A percentile compares a stretch with the other conserved stretches of the same genome.
Conservation (phyloP, 441 rosid genomes). For the Corymbia calophylla region DNA sequence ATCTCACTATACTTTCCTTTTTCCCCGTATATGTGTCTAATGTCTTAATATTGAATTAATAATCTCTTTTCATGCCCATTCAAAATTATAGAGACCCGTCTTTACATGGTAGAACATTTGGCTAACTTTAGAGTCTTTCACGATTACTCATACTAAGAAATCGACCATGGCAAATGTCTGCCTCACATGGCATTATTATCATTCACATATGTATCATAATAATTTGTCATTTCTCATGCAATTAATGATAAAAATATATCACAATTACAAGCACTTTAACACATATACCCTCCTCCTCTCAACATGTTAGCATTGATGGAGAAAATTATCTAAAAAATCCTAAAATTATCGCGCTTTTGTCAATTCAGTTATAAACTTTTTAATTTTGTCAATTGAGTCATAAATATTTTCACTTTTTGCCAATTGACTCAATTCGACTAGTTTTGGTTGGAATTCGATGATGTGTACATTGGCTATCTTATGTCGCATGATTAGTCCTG, state of each 20-base stretch:
- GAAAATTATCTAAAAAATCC: background rate
- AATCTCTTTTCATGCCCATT: too few relatives aligned
- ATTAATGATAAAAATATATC: too few relatives aligned
- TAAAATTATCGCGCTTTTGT: rapidly evolving
- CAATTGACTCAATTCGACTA: rapidly evolving
- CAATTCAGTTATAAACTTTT: too few relatives aligned
- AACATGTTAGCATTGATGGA: background rate
- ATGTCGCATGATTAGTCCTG: rapidly evolving
- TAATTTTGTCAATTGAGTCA: too few relatives aligned
- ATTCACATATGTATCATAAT: too few relatives aligned
- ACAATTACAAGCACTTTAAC: background rate
- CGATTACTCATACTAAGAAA: too few relatives aligned
- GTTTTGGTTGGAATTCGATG: background rate
- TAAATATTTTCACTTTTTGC: background rate
- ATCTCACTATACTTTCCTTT: background rate
- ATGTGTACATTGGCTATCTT: background rate
- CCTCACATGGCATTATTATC: background rate
- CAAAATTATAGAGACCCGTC: background rate
- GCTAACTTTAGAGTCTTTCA: background rate
- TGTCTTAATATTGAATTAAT: too few relatives aligned
- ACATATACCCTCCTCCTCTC: background rate
- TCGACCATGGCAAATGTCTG: background rate
- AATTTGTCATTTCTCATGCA: background rate
- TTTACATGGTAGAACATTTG: too few relatives aligned
- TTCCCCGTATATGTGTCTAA: too few relatives aligned